Evolutionary conservation across 2,329 filamentous ascomycete species (phyloP), one percentile per base, ranked within the genome.

Genomic region (Alternaria sp.): DNA sequence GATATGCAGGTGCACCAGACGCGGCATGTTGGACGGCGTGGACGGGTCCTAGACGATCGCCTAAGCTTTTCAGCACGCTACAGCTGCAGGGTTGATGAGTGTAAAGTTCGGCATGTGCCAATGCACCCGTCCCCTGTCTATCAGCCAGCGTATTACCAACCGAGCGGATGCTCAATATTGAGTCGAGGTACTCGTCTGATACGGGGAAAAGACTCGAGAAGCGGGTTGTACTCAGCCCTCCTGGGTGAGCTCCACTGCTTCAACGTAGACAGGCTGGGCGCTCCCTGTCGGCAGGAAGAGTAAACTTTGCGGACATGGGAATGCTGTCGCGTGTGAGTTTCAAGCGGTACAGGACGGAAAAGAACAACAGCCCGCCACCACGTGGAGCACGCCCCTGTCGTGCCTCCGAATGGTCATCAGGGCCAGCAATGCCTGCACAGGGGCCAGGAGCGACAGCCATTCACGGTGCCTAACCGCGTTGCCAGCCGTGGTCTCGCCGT

Each of bases 311-410:
- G 42, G 34, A 42, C 8, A 47, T n/a, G 54, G 46, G 41, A 51
- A 54, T 46, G 36, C 20, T 62, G 61, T 69, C 59, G 55, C 62
- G 62, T 61, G 65, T 57, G 51, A 49, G 48, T 62, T 61, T 58
- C 59, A 56, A 57, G 61, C 61, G 53, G 39, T 52, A 34, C 52
- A 51, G 56, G 56, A 59, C 42, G 42, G 54, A 54, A 53, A 52
- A 34, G 48, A 59, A 60, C 61, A 59, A 30, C 51, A 51, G 47
- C 39, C 9, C n/a, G 57, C 66, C 65, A 67, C 67, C 66, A 70
- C 65, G 64, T 69, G 67, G 61, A 53, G 59, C 63, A 65, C 48
- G 55, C 46, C 60, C 63, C 58, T 49, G 47, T 34, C 47, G 14
- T 41, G 34, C 22, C 22, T 9, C 32, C 12, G 14, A 39, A 58